Conservation (phyloP, 2,329 filamentous ascomycete species). For the Endoconidiophora laricicola region DNA sequence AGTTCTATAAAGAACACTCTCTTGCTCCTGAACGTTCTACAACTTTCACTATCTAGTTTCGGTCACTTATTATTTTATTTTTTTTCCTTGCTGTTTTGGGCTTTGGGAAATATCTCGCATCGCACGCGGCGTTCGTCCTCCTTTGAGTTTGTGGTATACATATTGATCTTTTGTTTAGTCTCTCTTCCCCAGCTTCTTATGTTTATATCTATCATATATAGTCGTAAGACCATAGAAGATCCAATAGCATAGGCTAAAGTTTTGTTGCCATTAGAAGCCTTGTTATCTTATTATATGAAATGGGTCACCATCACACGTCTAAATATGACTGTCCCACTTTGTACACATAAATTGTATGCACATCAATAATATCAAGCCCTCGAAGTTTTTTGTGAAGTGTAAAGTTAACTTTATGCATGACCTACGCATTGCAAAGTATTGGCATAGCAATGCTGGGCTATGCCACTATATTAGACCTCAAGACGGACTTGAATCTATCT, state of each 20-base stretch:
- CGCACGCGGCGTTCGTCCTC: conserved; percentile 3
- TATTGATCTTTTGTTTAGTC: not conserved
- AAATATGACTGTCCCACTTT: too few relatives aligned
- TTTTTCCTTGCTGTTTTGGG: not conserved
- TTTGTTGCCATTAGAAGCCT: too few relatives aligned
- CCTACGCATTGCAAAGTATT: conserved; percentile 16
- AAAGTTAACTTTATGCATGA: conserved; percentile 16
- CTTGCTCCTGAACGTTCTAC: not conserved
- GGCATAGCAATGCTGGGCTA: conserved; percentile 19
- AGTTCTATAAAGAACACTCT: not conserved
- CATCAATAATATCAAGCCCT: not conserved
- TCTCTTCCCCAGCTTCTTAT: too few relatives aligned
- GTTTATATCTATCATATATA: too few relatives aligned
- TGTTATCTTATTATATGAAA: too few relatives aligned
- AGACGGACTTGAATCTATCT: conserved; percentile 21
- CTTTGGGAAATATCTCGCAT: conserved; percentile 6
- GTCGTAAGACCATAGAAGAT: too few relatives aligned
- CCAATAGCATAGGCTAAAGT: too few relatives aligned
- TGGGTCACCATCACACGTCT: too few relatives aligned
- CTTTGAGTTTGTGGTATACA: not conserved
- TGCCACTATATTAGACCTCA: conserved; percentile 25
- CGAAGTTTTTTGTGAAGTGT: conserved; percentile 17
- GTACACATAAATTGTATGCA: too few relatives aligned
- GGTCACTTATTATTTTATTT: not conserved
- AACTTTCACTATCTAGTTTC: not conserved